A percentile compares a stretch with the other conserved stretches of the same genome.
Evolutionary conservation across 2,329 filamentous ascomycete genomes (phyloP).

Genomic region (Penicillium sp.): DNA sequence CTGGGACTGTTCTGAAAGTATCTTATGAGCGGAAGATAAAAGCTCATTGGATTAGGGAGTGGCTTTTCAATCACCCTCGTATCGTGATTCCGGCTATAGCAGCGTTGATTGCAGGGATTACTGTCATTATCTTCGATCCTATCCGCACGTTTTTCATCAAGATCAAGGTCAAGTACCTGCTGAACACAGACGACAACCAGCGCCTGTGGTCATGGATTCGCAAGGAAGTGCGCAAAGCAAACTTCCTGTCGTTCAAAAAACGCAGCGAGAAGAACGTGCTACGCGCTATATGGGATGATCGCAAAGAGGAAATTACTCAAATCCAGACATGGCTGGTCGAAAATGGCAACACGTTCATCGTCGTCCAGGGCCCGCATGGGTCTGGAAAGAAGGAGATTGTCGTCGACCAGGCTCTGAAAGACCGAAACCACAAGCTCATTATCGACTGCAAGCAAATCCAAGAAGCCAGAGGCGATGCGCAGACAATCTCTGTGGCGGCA

Average conservation of each 20-base stretch:
- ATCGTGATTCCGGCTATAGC: slow-evolving; percentile 81
- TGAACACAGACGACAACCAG: slow-evolving; percentile 70
- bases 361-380: slow-evolving; percentile 86
- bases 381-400: slow-evolving; percentile 89
- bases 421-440: slow-evolving; percentile 71
- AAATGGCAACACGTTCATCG: slow-evolving; percentile 85
- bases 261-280: slow-evolving; percentile 64
- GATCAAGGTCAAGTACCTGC: slow-evolving; percentile 73
- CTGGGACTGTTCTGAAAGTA: slow-evolving; percentile 73
- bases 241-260: slow-evolving; percentile 40
- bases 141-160: slow-evolving; percentile 92
- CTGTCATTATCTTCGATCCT: slow-evolving; percentile 87
- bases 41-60: slow-evolving; percentile 76
- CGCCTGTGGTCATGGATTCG: slow-evolving; percentile 76
- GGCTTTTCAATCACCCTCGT: slow-evolving; percentile 78
- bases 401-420: slow-evolving; percentile 74
- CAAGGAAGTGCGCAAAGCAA: slow-evolving; percentile 52
- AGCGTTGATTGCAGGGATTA: slow-evolving; percentile 75
- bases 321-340: slow-evolving; percentile 84
- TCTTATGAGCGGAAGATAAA: slow-evolving; percentile 79
- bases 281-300: slow-evolving; percentile 81
- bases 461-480: slow-evolving; percentile 81
- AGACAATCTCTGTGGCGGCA: slow-evolving; percentile 78
- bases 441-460: slow-evolving; percentile 93
- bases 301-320: slow-evolving; percentile 74